Base-by-base conservation (phyloP, 208 protist genomes). In the Leishmania braziliensis region DNA sequence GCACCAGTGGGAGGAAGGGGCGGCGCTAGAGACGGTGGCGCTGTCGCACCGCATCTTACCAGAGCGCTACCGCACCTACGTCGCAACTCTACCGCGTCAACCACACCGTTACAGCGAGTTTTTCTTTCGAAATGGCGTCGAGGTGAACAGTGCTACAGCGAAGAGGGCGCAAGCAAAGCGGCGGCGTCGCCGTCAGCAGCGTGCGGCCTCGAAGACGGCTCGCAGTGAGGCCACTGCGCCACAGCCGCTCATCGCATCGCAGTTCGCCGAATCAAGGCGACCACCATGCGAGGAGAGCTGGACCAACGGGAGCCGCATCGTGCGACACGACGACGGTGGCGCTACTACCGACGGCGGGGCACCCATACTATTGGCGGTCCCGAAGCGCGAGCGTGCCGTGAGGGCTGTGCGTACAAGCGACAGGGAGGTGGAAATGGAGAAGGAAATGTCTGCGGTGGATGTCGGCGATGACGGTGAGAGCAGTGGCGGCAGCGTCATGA, bases 1-100 rank as follows among this genome's bases (percentile, higher is more conserved):
- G 68, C 88, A 92, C 29, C 90, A 93, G 84, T 97, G 95, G 95
- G 92, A 95, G 85, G 90, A 95, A 69, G 89, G 89, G 23, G 88
- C 90, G 84, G 89, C 89, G 50, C 83, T 95, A 2, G 93, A 96
- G 78, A 92, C 89, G 50, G 91, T 98, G 10, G 95, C 93, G n/a
- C 79, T 92, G 43, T 90, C 95, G 3, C 93, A 96, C 84, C 81
- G 86, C 51, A 82, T 96, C 53, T 81, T 98, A 62, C 95, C 95
- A 0, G 89, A 96, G 83, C 80, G 89, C 16, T 98, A 96, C 84
- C 86, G 83, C 58, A 60, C 53, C 53, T 90, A 91, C 73, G 89
- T 93, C 20, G 78, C 86, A 39, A 72, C 80, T 33, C 82, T 95
- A 14, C 83, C 82, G 2, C 86, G 81, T 16, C 48, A 85, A 48